These are phyloP conservation scores for Larix sibirica DNA, from an alignment of 83 land plant genomes.

Conservation along the genomic window DNA sequence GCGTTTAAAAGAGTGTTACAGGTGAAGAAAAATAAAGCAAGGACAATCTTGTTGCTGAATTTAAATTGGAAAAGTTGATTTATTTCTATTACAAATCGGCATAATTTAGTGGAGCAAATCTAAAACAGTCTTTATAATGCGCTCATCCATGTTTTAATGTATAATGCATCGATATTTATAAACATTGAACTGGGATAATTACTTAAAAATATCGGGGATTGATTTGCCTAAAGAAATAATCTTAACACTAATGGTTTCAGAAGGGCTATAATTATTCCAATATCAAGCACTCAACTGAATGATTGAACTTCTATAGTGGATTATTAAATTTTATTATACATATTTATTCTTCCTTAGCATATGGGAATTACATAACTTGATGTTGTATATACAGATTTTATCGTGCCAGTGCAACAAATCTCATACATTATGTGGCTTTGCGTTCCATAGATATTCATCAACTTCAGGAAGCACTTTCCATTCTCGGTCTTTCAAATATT, in stretches of 20 bases:
- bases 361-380: background rate
- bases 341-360: background rate
- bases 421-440: constrained; percentile 46
- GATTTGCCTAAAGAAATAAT: background rate
- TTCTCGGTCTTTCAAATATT: constrained; percentile 34
- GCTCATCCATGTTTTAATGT: background rate
- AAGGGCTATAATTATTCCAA: background rate
- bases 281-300: background rate
- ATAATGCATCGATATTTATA: background rate
- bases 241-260: background rate
- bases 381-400: constrained; percentile 25
- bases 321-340: constrained; percentile 1
- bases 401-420: constrained; percentile 40
- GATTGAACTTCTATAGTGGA: background rate
- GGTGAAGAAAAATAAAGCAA: constrained; percentile 15
- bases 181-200: background rate
- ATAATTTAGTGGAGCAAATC: background rate
- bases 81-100: background rate
- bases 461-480: constrained; percentile 38
- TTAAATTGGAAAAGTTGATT: background rate
- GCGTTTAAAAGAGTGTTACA: constrained; percentile 29
- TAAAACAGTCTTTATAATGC: background rate
- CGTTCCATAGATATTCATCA: constrained; percentile 32
- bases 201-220: background rate
- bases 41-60: background rate